Evolutionary conservation across 176 grass and related monocot genomes (phyloP).

Genomic region (Olyra latifolia): DNA sequence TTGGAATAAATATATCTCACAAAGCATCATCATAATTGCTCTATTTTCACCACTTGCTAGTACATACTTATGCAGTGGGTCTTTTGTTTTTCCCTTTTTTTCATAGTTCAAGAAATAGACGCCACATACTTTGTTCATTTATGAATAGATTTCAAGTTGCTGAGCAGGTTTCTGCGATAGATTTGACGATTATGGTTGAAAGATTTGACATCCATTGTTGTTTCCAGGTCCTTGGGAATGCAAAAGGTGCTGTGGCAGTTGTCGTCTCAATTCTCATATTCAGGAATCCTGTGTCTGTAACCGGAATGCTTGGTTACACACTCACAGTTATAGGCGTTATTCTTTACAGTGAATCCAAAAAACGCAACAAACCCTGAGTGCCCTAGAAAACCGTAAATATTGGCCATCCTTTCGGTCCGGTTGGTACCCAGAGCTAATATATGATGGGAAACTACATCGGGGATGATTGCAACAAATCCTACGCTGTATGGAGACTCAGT

Average conservation of each 20-base stretch:
- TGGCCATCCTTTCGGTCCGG: slow-evolving; percentile 31
- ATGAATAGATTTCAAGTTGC: neutral
- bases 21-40: neutral
- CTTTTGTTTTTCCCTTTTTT: neutral
- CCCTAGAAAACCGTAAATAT: slow-evolving; percentile 50
- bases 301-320: slow-evolving; percentile 76
- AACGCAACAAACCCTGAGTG: slow-evolving; percentile 46
- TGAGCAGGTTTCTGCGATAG: neutral
- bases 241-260: slow-evolving; percentile 83
- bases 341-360: slow-evolving; percentile 91
- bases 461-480: slow-evolving; percentile 32
- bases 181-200: neutral
- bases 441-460: slow-evolving; percentile 27
- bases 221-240: slow-evolving; percentile 79
- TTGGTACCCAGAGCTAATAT: slow-evolving; percentile 43
- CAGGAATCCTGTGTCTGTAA: slow-evolving; percentile 76
- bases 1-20: neutral
- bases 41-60: neutral
- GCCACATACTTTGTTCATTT: slow-evolving; percentile 1
- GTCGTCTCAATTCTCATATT: slow-evolving; percentile 82
- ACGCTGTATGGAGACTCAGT: slow-evolving; percentile 15
- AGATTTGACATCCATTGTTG: slow-evolving; percentile 4
- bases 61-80: neutral
- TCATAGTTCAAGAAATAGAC: neutral
- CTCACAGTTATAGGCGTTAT: slow-evolving; percentile 74